Percentiles rank a stretch among this genome's conserved stretches.
phyloP scores from a whole-genome alignment of 495 filamentous ascomycete species.

The Oleoguttula mirabilis region DNA sequence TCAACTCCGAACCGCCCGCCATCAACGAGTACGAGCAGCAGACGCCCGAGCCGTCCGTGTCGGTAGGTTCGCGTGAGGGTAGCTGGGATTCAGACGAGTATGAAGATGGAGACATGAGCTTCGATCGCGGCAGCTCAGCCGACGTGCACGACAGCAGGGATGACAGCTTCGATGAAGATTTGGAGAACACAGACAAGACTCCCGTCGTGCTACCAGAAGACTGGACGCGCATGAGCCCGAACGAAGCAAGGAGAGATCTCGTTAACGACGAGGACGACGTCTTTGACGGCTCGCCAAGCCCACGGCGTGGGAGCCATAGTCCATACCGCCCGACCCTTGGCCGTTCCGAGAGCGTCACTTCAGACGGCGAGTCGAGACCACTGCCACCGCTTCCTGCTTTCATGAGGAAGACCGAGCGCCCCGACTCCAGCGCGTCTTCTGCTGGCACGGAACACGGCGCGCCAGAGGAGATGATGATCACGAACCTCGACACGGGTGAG shows the following conservation, averaged over 20 bases:
- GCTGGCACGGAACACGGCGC: not conserved
- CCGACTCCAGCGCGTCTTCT: slow-evolving; percentile 1
- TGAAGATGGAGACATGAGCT: slow-evolving; percentile 58
- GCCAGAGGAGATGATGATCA: slow-evolving; percentile 13
- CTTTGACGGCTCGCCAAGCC: slow-evolving; percentile 43
- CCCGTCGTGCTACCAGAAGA: slow-evolving; percentile 93
- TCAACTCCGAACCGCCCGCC: slow-evolving; percentile 84
- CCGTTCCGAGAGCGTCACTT: slow-evolving; percentile 25
- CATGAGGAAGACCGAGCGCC: slow-evolving; percentile 2
- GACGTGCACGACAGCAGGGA: slow-evolving; percentile 43
- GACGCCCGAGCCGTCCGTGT: slow-evolving; percentile 77
- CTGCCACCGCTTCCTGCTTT: slow-evolving; percentile 28
- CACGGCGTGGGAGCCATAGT: no score
- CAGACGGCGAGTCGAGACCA: slow-evolving; percentile 26
- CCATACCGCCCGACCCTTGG: slow-evolving; percentile 33
- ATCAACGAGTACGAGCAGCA: slow-evolving; percentile 97
- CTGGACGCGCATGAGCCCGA: slow-evolving; percentile 71
- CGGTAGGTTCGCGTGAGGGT: slow-evolving; percentile 70
- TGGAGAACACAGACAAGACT: slow-evolving; percentile 93
- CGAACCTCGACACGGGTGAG: slow-evolving; percentile 21
- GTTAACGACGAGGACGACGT: slow-evolving; percentile 51
- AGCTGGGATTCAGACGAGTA: slow-evolving; percentile 73
- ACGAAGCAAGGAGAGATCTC: slow-evolving; percentile 39
- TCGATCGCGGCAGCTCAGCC: slow-evolving; percentile 51
- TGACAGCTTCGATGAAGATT: slow-evolving; percentile 84